Evolutionary conservation across 805 yeast species (phyloP).

Genomic region (Suhomyces sp.): DNA sequence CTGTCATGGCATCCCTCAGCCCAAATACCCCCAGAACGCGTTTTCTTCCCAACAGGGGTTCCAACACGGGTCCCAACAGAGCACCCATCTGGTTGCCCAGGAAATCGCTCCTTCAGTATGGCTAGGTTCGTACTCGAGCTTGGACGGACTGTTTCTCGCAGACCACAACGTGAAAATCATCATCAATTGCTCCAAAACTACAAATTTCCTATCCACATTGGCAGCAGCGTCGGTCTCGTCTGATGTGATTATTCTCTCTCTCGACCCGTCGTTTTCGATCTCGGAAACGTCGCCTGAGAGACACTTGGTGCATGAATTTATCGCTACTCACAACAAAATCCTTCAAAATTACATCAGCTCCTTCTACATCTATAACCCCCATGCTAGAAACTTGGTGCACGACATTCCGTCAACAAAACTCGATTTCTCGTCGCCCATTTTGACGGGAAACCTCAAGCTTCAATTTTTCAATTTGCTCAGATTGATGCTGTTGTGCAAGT

Average conservation of each 20-base stretch:
- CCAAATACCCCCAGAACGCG: background rate
- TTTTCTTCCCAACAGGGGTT: background rate
- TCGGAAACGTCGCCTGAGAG: constrained; percentile 18
- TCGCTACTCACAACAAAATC: constrained; percentile 29
- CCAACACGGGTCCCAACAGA: too few species aligned
- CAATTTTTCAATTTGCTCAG: constrained; percentile 39
- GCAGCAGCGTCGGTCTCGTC: constrained; percentile 27
- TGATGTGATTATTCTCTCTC: constrained; percentile 36
- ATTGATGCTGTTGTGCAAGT: constrained; percentile 32
- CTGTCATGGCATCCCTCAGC: too few species aligned
- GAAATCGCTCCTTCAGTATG: constrained; percentile 31
- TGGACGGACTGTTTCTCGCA: constrained; percentile 9
- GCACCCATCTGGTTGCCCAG: too few species aligned
- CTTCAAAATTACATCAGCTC: constrained; percentile 38
- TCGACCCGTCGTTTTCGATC: constrained; percentile 34
- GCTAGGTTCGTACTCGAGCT: constrained; percentile 22
- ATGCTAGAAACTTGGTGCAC: constrained; percentile 28
- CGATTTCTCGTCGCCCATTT: constrained; percentile 31
- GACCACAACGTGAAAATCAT: constrained; percentile 33
- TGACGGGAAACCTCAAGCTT: constrained; percentile 36
- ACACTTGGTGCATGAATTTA: constrained; percentile 24
- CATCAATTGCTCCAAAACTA: constrained; percentile 38
- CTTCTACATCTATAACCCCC: constrained; percentile 35
- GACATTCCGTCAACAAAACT: constrained; percentile 27
- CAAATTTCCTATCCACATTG: constrained; percentile 27